Base-by-base conservation (phyloP, 2,329 filamentous ascomycete species). In the Trichoderma breve region DNA sequence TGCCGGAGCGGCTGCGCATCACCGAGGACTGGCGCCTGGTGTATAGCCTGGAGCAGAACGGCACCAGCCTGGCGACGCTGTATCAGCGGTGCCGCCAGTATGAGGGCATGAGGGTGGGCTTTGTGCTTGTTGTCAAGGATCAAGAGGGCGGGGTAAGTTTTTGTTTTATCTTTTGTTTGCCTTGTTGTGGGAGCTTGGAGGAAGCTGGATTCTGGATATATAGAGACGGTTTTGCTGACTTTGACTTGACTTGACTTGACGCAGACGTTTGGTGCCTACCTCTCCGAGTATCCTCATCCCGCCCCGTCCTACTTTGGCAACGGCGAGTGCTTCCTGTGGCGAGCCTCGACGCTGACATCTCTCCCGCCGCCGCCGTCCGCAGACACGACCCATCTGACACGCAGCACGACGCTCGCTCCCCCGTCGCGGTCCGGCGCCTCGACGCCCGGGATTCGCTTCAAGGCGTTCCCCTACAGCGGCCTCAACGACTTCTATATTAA, bases 401-500 rank as follows among this genome's bases (percentile, higher is more conserved):
- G 86, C 67, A 84, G 80, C 71, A 82, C 77, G 72, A 82, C 80
- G 68, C 79, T 78, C 57, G 80, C 76, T 70, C 81, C 76, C 36
- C 78, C 73, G 74, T 74, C 75, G 0, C 55, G 57, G n/a, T 73
- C 76, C 60, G 73, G 75, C 11, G 74, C 76, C 6, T 75, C 76
- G 58, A 76, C 79, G 24, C 61, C 68, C 11, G 71, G 71, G 24
- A 93, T 98, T 76, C 90, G 96, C 24, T 99, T 99, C 87, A 98
- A 97, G 82, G 95, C 95, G 0, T 99, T 98, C 77, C 95, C 95
- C 0, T 98, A 98, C 79, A 97, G 93, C 71, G 96, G 96, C 6
- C 89, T 97, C 53, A 98, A 99, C 80, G 96, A 98, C 81, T 99
- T 97, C 80, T 94, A 95, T 84, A 96, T 98, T 76, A 92, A 97